phyloP scores from a whole-genome alignment of 1,284 basidiomycete species.

The Cutaneotrichosporon dermatis region DNA sequence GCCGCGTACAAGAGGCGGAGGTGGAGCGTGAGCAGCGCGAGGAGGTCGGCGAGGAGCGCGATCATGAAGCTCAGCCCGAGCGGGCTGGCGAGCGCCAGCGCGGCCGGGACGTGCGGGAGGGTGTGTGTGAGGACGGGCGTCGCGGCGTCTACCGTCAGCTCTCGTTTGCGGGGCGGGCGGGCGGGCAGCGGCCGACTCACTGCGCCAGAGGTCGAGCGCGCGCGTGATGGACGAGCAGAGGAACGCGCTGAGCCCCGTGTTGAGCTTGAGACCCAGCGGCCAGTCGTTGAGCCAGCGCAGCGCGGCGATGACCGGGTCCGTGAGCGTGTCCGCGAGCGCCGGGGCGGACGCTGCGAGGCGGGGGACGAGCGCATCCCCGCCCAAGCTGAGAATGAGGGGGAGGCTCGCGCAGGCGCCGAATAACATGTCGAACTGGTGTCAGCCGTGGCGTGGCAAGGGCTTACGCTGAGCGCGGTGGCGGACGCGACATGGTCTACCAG shows the following conservation, averaged over 20 bases:
- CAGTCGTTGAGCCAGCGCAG: slow-evolving; percentile 80
- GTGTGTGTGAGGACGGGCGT: slow-evolving; percentile 10
- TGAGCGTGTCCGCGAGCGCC: neutral
- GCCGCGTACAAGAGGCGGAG: slow-evolving; percentile 67
- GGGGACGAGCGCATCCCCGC: too few relatives aligned
- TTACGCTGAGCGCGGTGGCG: too few relatives aligned
- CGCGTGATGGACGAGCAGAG: slow-evolving; percentile 67
- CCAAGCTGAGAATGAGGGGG: neutral
- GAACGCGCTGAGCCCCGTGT: slow-evolving; percentile 82
- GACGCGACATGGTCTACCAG: too few relatives aligned
- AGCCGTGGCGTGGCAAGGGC: neutral
- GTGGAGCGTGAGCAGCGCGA: slow-evolving; percentile 60
- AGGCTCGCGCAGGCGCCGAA: neutral
- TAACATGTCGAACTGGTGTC: neutral
- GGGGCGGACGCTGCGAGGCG: too few relatives aligned
- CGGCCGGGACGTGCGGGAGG: slow-evolving; percentile 6
- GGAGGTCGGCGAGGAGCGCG: slow-evolving; percentile 27
- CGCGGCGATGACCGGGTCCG: slow-evolving; percentile 12
- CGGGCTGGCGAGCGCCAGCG: slow-evolving; percentile 16
- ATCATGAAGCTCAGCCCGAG: slow-evolving; percentile 35
- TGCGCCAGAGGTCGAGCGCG: slow-evolving; percentile 62
- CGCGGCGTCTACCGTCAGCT: slow-evolving; percentile 1
- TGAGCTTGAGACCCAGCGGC: slow-evolving; percentile 94
- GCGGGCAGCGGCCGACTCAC: slow-evolving; percentile 44
- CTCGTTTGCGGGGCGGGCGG: too few relatives aligned